phyloP scores from a whole-genome alignment of 2,329 filamentous ascomycete species.

The Pseudocercospora macadamiae region DNA sequence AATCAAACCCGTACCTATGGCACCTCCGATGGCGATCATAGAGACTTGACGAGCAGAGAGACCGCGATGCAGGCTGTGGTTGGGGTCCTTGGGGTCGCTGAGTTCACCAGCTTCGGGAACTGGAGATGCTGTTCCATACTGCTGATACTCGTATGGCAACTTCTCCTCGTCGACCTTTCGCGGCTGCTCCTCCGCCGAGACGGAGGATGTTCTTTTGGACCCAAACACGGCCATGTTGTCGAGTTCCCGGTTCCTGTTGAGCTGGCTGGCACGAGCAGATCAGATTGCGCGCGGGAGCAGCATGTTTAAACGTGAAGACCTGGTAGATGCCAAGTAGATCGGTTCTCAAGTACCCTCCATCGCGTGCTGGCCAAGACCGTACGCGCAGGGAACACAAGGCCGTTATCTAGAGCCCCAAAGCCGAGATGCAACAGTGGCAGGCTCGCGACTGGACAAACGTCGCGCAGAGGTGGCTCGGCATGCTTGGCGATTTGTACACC shows the following conservation, averaged over 20 bases:
- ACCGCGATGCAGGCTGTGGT: conserved; percentile 53
- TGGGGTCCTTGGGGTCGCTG: conserved; percentile 27
- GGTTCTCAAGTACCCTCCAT: neutral
- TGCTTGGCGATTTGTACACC: conserved; percentile 2
- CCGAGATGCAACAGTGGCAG: conserved; percentile 14
- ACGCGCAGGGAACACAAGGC: conserved; percentile 7
- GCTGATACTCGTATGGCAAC: conserved; percentile 23
- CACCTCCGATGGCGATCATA: conserved; percentile 74
- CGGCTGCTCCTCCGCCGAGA: conserved; percentile 10
- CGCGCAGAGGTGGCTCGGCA: neutral
- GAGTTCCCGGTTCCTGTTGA: neutral
- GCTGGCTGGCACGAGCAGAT: neutral
- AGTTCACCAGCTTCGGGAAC: conserved; percentile 22
- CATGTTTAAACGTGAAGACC: neutral
- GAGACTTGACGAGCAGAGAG: conserved; percentile 59
- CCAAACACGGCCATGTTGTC: conserved; percentile 11
- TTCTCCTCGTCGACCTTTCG: conserved; percentile 19
- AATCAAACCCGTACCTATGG: conserved; percentile 74
- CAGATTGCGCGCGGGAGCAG: neutral
- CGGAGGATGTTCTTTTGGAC: conserved; percentile 16
- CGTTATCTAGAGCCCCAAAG: conserved; percentile 12
- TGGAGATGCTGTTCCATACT: conserved; percentile 20
- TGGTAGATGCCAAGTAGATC: conserved; percentile 11
- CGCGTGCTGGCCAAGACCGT: conserved; percentile 11
- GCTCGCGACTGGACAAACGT: conserved; percentile 7